Evolutionary conservation across 2,329 filamentous ascomycete genomes (phyloP).

Genomic region (Aspergillus proliferans): DNA sequence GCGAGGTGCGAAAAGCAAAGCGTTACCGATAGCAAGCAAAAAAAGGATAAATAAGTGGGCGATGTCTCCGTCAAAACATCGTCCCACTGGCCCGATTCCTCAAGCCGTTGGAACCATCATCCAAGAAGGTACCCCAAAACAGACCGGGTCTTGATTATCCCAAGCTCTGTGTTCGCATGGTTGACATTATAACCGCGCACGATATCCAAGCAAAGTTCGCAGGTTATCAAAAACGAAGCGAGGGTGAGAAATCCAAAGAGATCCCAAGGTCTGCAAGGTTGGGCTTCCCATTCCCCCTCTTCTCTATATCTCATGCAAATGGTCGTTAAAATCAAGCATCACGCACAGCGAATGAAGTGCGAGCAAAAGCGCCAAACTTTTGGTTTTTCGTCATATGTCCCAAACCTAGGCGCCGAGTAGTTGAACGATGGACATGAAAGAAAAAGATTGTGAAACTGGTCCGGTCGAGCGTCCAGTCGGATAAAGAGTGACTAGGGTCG

Average conservation of each 20-base stretch:
- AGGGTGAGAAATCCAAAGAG: neutral
- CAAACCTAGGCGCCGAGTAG: slow-evolving; percentile 28
- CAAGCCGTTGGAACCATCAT: neutral
- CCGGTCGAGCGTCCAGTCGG: slow-evolving; percentile 25
- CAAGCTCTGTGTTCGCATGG: neutral
- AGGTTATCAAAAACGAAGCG: slow-evolving; percentile 1
- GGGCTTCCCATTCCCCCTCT: slow-evolving; percentile 4
- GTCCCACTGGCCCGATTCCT: neutral
- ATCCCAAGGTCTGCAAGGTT: slow-evolving; percentile 5
- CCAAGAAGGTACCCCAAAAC: neutral
- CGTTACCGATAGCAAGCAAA: slow-evolving; percentile 1
- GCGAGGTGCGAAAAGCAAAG: neutral
- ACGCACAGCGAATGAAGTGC: slow-evolving; percentile 37
- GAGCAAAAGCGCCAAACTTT: slow-evolving; percentile 25
- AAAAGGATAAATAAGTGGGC: neutral
- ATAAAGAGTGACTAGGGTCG: slow-evolving; percentile 28
- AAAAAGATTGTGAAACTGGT: slow-evolving; percentile 25
- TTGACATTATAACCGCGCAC: neutral
- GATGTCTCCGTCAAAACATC: slow-evolving; percentile 5
- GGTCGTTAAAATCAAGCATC: slow-evolving; percentile 22
- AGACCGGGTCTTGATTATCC: neutral
- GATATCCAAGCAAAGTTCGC: neutral
- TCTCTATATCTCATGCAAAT: slow-evolving; percentile 32
- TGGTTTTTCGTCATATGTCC: slow-evolving; percentile 18
- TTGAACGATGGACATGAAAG: slow-evolving; percentile 37